Evolutionary conservation across 2,329 filamentous ascomycete species (phyloP), one percentile per base, ranked within the genome.

Genomic region (Aspergillus sp.): DNA sequence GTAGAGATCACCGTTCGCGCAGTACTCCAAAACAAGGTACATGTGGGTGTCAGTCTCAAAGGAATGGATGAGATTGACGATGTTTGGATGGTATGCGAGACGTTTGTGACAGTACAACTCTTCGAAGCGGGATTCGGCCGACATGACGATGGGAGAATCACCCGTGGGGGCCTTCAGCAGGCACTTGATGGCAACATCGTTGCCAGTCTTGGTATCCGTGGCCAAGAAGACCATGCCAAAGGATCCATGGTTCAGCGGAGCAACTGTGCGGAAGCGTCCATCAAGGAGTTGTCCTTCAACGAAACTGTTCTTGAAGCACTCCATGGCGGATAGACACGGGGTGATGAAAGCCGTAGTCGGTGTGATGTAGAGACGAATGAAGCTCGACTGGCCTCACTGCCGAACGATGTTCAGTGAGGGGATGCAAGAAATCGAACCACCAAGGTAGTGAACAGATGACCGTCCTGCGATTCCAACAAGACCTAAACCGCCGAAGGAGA

Each of bases 161-260:
- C 83, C 76, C 44, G 88, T 84, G 9, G 82, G 79, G 64, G 84
- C 82, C 81, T 97, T 99, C 68, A 91, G 91, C 72, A 97, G 78
- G 73, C 93, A 97, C 78, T 99, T 99, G 82, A 99, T 89, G 57
- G 94, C 94, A 63, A 99, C 94, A 54, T 85, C 82, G 54, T 94
- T 81, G 63, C 86, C 84, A 55, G 89, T 96, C 59, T 80, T 71
- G 60, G 86, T 79, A 71, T 99, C 91, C 71, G 82, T 88, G 55
- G 93, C 94, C 76, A 91, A 87, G 76, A 97, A 97, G 65, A 99
- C 94, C 90, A 97, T 95, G 70, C 94, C 94, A 69, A 97, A 99
- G 51, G 94, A 97, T 64, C 94, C 94, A 82, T 97, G 91, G 71
- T 99, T 99, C 77, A 99, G 88, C 53, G 94, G 92, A 62, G 92